A percentile compares a stretch with the other conserved stretches of the same genome.
These are phyloP conservation scores for Nicotiana tomentosiformis DNA, from an alignment of 257 asterid genomes.

Conservation along the genomic window DNA sequence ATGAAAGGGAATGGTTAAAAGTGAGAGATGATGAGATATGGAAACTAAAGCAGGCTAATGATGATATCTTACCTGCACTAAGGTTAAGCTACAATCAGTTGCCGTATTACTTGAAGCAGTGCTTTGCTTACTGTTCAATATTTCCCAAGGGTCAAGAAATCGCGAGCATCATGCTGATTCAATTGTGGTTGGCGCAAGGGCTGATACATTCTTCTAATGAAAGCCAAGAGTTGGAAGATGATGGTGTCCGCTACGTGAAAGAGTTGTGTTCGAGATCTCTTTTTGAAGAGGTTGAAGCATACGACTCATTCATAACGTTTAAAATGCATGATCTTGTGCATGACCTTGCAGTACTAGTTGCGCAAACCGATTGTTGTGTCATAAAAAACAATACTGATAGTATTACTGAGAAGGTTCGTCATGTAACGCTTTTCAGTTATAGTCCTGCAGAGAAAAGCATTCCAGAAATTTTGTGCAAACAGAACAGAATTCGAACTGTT, in stretches of 20 bases:
- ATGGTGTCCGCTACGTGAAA: neutral
- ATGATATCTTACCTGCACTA: conserved; percentile 1
- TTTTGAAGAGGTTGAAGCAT: conserved; percentile 7
- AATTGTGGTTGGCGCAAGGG: conserved; percentile 6
- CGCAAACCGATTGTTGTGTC: conserved; percentile 1
- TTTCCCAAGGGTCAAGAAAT: conserved; percentile 3
- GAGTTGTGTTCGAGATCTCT: neutral
- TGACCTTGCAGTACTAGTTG: conserved; percentile 1
- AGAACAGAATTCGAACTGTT: neutral
- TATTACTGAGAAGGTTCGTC: neutral
- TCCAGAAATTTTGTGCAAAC: neutral
- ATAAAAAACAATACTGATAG: neutral
- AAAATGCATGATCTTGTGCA: neutral
- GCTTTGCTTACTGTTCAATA: conserved; percentile 3
- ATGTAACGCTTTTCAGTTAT: neutral
- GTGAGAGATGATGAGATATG: neutral
- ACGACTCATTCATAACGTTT: neutral
- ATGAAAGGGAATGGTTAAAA: conserved; percentile 1
- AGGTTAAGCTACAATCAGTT: neutral
- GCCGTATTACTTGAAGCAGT: neutral
- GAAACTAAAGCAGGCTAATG: neutral
- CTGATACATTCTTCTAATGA: neutral
- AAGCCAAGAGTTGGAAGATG: conserved; percentile 1
- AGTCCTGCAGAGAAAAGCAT: neutral
- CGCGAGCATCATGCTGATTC: neutral